Percentiles rank a stretch among this genome's conserved stretches.
These are phyloP conservation scores for Apiospora kogelbergensis DNA, from an alignment of 2,329 filamentous ascomycete species.

Conservation along the genomic window DNA sequence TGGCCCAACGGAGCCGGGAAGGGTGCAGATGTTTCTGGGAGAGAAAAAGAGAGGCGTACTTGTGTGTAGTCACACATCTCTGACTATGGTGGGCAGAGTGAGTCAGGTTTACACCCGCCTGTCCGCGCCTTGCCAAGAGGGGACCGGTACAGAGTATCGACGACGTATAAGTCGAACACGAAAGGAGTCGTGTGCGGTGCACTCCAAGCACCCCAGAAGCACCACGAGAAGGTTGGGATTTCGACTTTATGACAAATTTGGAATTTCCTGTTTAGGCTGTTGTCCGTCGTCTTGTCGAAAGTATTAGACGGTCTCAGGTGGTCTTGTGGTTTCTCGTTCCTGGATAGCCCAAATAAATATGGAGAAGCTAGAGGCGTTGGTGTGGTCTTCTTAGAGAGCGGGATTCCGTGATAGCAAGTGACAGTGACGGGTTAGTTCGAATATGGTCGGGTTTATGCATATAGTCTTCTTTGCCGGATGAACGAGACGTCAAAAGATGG, in stretches of 20 bases:
- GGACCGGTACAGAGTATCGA: background rate
- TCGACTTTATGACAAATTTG: too few species aligned
- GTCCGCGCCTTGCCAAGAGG: background rate
- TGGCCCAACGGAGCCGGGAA: background rate
- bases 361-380: background rate
- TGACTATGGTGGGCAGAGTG: background rate
- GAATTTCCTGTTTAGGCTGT: background rate
- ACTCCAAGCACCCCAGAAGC: conserved; percentile 1
- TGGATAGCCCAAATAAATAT: background rate
- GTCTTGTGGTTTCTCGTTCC: background rate
- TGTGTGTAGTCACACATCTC: conserved; percentile 35
- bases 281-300: background rate
- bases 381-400: background rate
- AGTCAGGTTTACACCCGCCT: background rate
- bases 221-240: background rate
- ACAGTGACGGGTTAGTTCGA: background rate
- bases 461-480: background rate
- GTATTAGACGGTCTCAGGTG: background rate
- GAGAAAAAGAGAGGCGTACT: conserved; percentile 19
- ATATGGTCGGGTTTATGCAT: background rate
- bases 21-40: background rate
- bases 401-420: background rate
- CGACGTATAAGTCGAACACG: background rate
- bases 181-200: background rate
- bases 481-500: background rate